A percentile compares a stretch with the other conserved stretches of the same genome.
Conservation (phyloP, 257 asterid genomes). For the Thymus mandschuricus region DNA sequence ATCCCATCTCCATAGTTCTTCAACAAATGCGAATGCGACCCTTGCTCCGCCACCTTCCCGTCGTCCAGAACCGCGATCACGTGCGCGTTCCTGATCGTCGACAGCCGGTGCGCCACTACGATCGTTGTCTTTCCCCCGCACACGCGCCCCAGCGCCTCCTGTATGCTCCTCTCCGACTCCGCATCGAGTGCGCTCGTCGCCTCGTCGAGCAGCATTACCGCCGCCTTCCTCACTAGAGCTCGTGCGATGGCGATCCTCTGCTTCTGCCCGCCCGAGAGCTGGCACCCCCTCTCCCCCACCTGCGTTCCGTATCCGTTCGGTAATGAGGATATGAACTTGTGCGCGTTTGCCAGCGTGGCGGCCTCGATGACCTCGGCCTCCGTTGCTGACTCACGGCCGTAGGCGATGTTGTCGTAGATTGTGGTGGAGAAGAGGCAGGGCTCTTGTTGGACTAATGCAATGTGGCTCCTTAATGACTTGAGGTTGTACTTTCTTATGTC, state of each 20-base stretch:
- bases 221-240: constrained; percentile 69
- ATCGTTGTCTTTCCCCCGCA: constrained; percentile 79
- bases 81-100: constrained; percentile 72
- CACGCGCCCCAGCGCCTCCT: constrained; percentile 49
- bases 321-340: constrained; percentile 53
- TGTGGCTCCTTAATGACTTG: constrained; percentile 62
- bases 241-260: constrained; percentile 83
- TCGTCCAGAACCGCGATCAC: constrained; percentile 83
- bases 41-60: constrained; percentile 87
- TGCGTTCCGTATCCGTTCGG: constrained; percentile 53
- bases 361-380: constrained; percentile 78
- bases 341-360: constrained; percentile 73
- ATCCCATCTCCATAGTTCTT: constrained; percentile 69
- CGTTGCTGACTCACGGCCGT: constrained; percentile 68
- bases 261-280: constrained; percentile 87
- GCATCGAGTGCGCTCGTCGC: constrained; percentile 89
- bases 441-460: constrained; percentile 81
- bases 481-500: constrained; percentile 79
- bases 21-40: constrained; percentile 82
- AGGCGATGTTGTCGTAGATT: constrained; percentile 76
- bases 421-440: constrained; percentile 82
- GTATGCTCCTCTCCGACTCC: constrained; percentile 47
- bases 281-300: constrained; percentile 86
- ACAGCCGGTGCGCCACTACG: constrained; percentile 77
- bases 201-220: constrained; percentile 75